Conservation (phyloP, 2,329 filamentous ascomycete genomes). For the Magnaporthales sp. region DNA sequence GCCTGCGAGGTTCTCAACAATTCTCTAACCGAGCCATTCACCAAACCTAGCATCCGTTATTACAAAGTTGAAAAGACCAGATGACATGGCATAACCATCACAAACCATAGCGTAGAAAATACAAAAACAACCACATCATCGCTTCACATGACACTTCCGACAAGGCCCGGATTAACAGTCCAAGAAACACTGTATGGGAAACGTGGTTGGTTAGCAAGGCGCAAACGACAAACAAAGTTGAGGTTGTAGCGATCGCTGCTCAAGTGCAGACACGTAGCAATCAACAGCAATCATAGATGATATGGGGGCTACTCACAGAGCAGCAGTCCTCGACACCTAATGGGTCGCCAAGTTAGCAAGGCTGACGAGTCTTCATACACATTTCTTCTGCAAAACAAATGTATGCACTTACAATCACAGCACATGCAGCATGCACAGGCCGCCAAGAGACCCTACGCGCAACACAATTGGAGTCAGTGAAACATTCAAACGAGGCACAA, state of each 20-base stretch:
- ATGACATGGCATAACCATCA: no score
- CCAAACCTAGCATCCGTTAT: neutral
- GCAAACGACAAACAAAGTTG: no score
- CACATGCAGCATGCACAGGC: slow-evolving; percentile 42
- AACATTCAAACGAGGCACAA: neutral
- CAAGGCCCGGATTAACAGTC: no score
- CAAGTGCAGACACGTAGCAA: neutral
- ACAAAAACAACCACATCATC: neutral
- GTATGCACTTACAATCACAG: slow-evolving; percentile 32
- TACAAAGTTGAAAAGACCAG: neutral
- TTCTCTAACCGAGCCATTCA: neutral
- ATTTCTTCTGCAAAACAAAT: no score
- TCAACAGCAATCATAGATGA: no score
- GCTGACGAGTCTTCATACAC: neutral
- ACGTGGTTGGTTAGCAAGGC: no score
- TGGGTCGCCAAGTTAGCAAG: neutral
- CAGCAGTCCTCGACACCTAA: neutral
- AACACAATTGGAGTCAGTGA: neutral
- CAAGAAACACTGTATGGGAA: no score
- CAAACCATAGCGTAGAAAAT: no score
- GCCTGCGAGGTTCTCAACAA: neutral
- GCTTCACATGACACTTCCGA: no score
- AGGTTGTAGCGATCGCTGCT: no score
- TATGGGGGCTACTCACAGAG: neutral
- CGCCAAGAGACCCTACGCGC: slow-evolving; percentile 30